Evolutionary conservation across 2,329 filamentous ascomycete genomes (phyloP).

Genomic region (Nemania bipapillata): DNA sequence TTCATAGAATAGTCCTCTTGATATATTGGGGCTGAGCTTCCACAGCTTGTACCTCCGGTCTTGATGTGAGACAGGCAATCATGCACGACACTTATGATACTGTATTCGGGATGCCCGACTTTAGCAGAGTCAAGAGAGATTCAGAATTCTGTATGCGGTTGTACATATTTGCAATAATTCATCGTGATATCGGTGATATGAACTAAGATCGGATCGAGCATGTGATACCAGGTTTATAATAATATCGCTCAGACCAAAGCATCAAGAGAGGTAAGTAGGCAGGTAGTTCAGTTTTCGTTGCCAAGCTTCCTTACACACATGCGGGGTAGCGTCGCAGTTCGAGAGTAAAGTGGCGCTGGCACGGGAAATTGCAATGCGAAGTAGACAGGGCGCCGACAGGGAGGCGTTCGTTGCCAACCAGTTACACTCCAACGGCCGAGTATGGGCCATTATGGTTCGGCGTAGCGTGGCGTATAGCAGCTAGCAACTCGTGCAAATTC

Average conservation of each 20-base stretch:
- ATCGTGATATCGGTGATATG: neutral
- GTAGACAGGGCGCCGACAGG: slow-evolving; percentile 25
- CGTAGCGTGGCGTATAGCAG: slow-evolving; percentile 8
- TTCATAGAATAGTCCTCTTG: neutral
- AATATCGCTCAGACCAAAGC: neutral
- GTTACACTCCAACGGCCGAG: slow-evolving; percentile 33
- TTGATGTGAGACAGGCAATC: slow-evolving; percentile 1
- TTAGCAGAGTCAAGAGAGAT: neutral
- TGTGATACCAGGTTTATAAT: neutral
- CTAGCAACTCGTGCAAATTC: slow-evolving; percentile 9
- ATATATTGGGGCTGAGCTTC: neutral
- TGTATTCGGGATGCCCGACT: slow-evolving; percentile 4
- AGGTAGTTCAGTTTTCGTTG: slow-evolving; percentile 16
- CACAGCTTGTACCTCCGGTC: neutral
- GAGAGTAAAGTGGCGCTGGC: slow-evolving; percentile 24
- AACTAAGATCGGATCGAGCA: neutral
- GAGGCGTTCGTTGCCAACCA: slow-evolving; percentile 23
- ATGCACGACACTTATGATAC: slow-evolving; percentile 11
- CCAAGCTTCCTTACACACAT: slow-evolving; percentile 20
- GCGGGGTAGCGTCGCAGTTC: slow-evolving; percentile 34
- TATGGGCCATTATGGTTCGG: slow-evolving; percentile 12
- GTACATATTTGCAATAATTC: slow-evolving; percentile 1
- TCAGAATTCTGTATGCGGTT: neutral
- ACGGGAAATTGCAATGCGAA: slow-evolving; percentile 34
- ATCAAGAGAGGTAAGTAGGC: neutral